Conservation (phyloP, 495 filamentous ascomycete genomes). For the Lineolata rhizophorae region DNA sequence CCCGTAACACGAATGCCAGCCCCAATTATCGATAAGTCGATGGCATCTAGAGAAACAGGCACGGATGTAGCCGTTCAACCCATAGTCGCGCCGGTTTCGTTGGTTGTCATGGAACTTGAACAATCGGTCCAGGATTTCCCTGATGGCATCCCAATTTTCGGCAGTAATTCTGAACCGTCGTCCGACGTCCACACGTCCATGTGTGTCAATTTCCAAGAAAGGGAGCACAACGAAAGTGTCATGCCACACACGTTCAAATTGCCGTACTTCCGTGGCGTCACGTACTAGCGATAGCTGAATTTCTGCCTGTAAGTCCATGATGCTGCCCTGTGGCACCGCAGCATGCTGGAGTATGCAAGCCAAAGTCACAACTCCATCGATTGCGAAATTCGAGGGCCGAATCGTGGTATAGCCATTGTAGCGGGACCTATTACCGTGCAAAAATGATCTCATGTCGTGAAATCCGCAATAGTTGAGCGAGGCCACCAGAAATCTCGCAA, state of each 20-base stretch:
- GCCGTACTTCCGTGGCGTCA: conserved; percentile 26
- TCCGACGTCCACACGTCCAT: conserved; percentile 36
- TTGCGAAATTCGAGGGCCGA: too few species aligned
- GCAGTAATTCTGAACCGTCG: conserved; percentile 26
- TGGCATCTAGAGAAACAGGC: conserved; percentile 55
- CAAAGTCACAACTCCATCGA: too few species aligned
- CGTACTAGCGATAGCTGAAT: too few species aligned
- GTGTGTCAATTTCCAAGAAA: conserved; percentile 47
- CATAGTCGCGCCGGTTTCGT: conserved; percentile 28
- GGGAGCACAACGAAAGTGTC: conserved; percentile 55
- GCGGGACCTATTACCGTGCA: too few species aligned
- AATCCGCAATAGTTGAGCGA: too few species aligned
- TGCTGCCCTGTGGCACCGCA: too few species aligned
- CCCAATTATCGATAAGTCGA: conserved; percentile 58
- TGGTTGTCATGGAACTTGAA: conserved; percentile 42
- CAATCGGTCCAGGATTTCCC: conserved; percentile 38
- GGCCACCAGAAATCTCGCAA: too few species aligned
- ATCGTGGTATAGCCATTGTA: too few species aligned
- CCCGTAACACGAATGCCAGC: conserved; percentile 59
- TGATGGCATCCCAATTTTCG: conserved; percentile 57
- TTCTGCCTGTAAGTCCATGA: too few species aligned
- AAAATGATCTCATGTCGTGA: too few species aligned
- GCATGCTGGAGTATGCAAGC: too few species aligned
- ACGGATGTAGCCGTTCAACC: conserved; percentile 65
- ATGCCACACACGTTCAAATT: conserved; percentile 52